Evolutionary conservation across 2,329 filamentous ascomycete genomes (phyloP).

Genomic region (Penicillium paneum): DNA sequence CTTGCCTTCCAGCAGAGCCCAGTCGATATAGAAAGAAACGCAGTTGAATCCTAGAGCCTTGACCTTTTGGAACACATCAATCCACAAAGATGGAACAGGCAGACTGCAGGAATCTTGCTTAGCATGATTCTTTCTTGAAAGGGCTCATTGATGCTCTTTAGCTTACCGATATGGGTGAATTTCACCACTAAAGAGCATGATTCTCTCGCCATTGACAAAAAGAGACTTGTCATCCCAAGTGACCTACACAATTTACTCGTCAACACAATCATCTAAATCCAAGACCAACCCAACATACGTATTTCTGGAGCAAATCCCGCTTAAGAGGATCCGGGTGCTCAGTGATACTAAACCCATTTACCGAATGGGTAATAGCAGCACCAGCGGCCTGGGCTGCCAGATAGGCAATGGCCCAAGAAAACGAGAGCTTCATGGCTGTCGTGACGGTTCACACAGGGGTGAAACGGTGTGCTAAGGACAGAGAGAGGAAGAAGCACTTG

Average conservation of each 20-base stretch:
- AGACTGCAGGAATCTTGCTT: conserved; percentile 39
- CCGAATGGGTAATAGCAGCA: conserved; percentile 49
- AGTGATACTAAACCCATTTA: conserved; percentile 48
- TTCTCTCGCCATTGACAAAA: conserved; percentile 65
- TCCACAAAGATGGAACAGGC: conserved; percentile 60
- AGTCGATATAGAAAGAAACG: conserved; percentile 76
- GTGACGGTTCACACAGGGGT: background rate
- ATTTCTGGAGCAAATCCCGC: conserved; percentile 53
- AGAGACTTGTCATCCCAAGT: conserved; percentile 72
- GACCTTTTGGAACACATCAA: conserved; percentile 78
- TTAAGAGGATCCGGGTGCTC: conserved; percentile 40
- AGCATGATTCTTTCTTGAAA: background rate
- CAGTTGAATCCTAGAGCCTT: conserved; percentile 76
- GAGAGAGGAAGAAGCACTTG: background rate
- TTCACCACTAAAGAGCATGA: conserved; percentile 71
- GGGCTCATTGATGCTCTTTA: background rate
- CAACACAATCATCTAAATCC: background rate
- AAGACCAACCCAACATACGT: conserved; percentile 42
- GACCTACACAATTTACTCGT: conserved; percentile 38
- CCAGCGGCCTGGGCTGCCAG: conserved; percentile 48
- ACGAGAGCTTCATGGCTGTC: conserved; percentile 42
- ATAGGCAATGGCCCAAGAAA: conserved; percentile 31
- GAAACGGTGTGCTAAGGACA: background rate
- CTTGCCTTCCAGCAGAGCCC: conserved; percentile 73
- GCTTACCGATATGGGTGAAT: conserved; percentile 64